These are phyloP conservation scores for Cubamyces sp. DNA, from an alignment of 768 basidiomycete genomes.

Conservation along the genomic window DNA sequence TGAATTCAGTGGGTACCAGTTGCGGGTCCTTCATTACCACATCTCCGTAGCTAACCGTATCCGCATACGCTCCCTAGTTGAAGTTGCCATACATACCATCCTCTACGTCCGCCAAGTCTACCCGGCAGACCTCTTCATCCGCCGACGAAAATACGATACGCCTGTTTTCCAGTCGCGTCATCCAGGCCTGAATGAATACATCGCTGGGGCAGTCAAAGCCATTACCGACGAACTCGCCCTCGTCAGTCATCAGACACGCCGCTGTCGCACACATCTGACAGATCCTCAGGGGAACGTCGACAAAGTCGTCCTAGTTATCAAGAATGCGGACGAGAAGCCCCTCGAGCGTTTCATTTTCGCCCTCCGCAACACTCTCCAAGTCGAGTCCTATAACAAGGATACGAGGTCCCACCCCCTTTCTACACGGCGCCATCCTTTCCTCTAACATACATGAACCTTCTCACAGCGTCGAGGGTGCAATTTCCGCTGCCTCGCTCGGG, in stretches of 20 bases:
- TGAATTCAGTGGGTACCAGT: constrained; percentile 64
- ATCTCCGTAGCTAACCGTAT: background rate
- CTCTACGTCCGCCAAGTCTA: constrained; percentile 91
- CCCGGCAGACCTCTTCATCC: constrained; percentile 83
- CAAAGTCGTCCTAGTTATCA: constrained; percentile 84
- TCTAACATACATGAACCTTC: background rate
- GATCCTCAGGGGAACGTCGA: constrained; percentile 69
- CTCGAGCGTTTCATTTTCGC: constrained; percentile 93
- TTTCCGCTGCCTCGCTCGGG: constrained; percentile 62
- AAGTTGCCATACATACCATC: constrained; percentile 91
- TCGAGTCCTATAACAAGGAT: constrained; percentile 72
- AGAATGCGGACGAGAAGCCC: constrained; percentile 75
- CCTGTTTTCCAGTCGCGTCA: constrained; percentile 95
- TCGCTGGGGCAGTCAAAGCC: constrained; percentile 86
- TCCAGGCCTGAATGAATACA: constrained; percentile 85
- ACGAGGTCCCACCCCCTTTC: constrained; percentile 49
- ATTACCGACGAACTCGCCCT: constrained; percentile 73
- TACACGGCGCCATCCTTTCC: background rate
- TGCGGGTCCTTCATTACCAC: background rate
- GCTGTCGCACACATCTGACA: background rate
- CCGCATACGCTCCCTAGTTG: constrained; percentile 56
- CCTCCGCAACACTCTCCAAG: constrained; percentile 77
- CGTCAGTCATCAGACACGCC: constrained; percentile 42
- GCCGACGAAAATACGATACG: constrained; percentile 87
- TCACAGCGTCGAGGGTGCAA: constrained; percentile 70